Percentiles rank a stretch among this genome's conserved stretches.
Evolutionary conservation across 2,329 filamentous ascomycete genomes (phyloP).

Genomic region (Annulohypoxylon truncatum): DNA sequence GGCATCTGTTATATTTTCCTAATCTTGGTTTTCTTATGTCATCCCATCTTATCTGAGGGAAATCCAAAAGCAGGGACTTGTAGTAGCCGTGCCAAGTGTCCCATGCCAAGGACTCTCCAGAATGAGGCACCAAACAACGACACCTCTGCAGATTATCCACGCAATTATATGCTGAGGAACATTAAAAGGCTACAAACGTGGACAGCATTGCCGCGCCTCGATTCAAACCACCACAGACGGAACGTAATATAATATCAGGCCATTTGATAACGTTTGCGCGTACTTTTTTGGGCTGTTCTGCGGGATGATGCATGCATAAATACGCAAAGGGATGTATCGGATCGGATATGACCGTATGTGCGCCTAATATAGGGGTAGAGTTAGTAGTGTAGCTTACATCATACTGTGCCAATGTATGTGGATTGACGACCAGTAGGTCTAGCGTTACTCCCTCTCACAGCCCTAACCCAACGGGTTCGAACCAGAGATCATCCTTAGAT

Average conservation of each 20-base stretch:
- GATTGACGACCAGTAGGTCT: conserved; percentile 13
- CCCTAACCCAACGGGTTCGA: conserved; percentile 11
- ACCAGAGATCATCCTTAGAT: background rate
- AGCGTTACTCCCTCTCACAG: conserved; percentile 6
- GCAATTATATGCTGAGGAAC: background rate
- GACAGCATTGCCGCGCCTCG: background rate
- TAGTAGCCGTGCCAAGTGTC: background rate
- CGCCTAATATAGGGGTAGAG: conserved; percentile 5
- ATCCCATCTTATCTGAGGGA: conserved; percentile 21
- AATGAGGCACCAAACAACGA: background rate
- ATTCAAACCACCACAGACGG: background rate
- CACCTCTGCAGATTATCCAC: background rate
- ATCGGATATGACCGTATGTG: conserved; percentile 13
- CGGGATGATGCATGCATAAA: conserved; percentile 30
- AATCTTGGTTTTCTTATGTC: background rate
- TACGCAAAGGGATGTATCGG: conserved; percentile 18
- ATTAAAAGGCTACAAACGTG: background rate
- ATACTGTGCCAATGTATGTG: conserved; percentile 5
- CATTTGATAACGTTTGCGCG: conserved; percentile 36
- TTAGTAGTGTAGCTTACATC: conserved; percentile 13
- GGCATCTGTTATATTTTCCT: conserved; percentile 11
- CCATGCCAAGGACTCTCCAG: background rate
- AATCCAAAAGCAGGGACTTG: conserved; percentile 1
- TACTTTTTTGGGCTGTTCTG: conserved; percentile 7
- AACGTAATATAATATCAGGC: conserved; percentile 22